A percentile compares a stretch with the other conserved stretches of the same genome.
Evolutionary conservation across 345 rosid genomes (phyloP).

Genomic region (Syzygium oleosum): DNA sequence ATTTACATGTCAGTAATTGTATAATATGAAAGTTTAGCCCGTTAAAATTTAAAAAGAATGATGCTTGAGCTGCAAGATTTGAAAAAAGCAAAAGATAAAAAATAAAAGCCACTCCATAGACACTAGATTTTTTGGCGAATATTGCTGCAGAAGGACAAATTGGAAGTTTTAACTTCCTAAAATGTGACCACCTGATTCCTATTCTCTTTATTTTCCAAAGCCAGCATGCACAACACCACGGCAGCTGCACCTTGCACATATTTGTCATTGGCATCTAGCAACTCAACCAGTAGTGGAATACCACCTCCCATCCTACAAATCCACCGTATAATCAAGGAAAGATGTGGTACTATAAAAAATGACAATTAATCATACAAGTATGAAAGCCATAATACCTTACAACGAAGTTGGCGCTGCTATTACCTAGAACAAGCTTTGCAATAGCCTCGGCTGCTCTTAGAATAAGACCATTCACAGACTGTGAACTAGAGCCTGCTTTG

Average conservation of each 20-base stretch:
- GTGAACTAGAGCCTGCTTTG: not conserved
- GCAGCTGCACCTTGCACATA: conserved; percentile 84
- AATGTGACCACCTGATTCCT: conserved; percentile 38
- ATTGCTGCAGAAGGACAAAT: not conserved
- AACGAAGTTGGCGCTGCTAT: not conserved
- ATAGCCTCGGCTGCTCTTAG: not conserved
- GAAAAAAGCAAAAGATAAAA: not conserved
- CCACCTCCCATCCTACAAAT: conserved; percentile 55
- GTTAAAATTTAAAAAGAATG: not conserved
- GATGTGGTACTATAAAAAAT: not conserved
- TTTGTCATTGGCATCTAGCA: conserved; percentile 37
- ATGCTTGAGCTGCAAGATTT: not conserved
- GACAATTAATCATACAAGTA: not conserved
- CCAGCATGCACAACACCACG: conserved; percentile 64
- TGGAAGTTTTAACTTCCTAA: not conserved
- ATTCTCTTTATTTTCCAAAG: conserved; percentile 70
- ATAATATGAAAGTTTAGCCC: not conserved
- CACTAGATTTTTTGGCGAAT: not conserved
- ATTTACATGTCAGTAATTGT: not conserved
- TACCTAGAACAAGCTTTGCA: not conserved
- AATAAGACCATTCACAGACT: not conserved
- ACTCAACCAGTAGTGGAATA: conserved; percentile 64
- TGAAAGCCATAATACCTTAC: not conserved
- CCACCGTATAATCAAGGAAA: not conserved
- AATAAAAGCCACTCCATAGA: not conserved